These are phyloP conservation scores for Anethum foeniculum DNA, from an alignment of 140 eudicot species.

Conservation along the genomic window DNA sequence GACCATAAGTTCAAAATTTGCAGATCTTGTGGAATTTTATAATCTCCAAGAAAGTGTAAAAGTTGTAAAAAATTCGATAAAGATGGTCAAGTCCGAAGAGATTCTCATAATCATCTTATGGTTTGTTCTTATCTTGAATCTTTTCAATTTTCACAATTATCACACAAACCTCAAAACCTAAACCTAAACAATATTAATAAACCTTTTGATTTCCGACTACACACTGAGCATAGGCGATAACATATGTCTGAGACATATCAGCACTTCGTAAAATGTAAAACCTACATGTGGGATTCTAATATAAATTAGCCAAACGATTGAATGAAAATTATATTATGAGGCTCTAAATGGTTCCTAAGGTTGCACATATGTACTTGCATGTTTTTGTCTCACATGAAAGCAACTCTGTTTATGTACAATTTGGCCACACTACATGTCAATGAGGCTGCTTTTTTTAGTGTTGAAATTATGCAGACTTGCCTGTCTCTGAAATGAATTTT, in stretches of 20 bases:
- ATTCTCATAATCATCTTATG: slow-evolving; percentile 25
- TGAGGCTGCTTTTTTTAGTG: no score
- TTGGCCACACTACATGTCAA: neutral
- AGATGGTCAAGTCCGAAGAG: slow-evolving; percentile 27
- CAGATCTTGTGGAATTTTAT: slow-evolving; percentile 19
- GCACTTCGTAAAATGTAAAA: neutral
- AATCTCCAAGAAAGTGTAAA: slow-evolving; percentile 18
- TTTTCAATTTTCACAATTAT: neutral
- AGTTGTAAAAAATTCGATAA: slow-evolving; percentile 19
- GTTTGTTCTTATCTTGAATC: neutral
- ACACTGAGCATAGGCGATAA: neutral
- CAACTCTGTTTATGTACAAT: slow-evolving; percentile 16
- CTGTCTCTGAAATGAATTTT: neutral
- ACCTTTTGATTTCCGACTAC: neutral
- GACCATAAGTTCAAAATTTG: slow-evolving; percentile 16
- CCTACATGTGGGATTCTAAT: neutral
- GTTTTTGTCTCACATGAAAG: slow-evolving; percentile 17
- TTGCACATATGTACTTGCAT: slow-evolving; percentile 48
- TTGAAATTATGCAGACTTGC: neutral
- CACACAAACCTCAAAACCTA: neutral
- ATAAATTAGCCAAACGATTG: neutral
- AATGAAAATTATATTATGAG: slow-evolving; percentile 43
- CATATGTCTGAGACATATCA: neutral
- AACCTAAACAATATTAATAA: neutral
- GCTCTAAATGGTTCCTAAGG: slow-evolving; percentile 34